A percentile compares a stretch with the other conserved stretches of the same genome.
phyloP scores from a whole-genome alignment of 768 basidiomycete genomes.

The Boletus vermiculosoides region DNA sequence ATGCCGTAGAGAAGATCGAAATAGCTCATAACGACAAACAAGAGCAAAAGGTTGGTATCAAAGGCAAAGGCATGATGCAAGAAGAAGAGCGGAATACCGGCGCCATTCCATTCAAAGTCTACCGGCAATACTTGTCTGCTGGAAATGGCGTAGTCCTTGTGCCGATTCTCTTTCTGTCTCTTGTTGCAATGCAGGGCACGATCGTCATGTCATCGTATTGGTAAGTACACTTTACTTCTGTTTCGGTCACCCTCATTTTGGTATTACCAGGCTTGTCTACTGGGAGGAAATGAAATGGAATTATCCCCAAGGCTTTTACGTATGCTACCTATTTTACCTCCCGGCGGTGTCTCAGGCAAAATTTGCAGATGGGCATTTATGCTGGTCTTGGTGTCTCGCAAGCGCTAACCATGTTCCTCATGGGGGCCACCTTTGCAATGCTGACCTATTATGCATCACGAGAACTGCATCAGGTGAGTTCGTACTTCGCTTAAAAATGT shows the following conservation, averaged over 20 bases:
- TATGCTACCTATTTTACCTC: constrained; percentile 38
- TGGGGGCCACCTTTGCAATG: constrained; percentile 62
- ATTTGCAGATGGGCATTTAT: constrained; percentile 73
- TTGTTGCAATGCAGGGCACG: constrained; percentile 67
- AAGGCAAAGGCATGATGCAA: constrained; percentile 69
- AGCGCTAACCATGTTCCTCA: constrained; percentile 64
- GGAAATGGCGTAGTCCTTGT: constrained; percentile 65
- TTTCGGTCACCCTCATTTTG: background rate
- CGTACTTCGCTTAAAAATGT: background rate
- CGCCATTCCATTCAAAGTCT: constrained; percentile 39
- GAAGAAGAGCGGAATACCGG: constrained; percentile 81
- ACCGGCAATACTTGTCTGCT: constrained; percentile 57
- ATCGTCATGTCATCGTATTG: constrained; percentile 74
- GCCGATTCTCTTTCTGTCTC: constrained; percentile 59
- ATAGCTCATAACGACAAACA: constrained; percentile 37
- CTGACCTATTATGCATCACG: constrained; percentile 79
- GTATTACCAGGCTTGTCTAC: constrained; percentile 63
- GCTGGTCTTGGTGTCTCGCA: constrained; percentile 70
- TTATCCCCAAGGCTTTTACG: constrained; percentile 66
- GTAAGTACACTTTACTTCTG: constrained; percentile 36
- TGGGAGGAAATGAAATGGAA: constrained; percentile 58
- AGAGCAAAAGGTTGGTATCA: constrained; percentile 32
- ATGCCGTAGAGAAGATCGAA: constrained; percentile 33
- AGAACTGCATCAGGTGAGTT: constrained; percentile 54
- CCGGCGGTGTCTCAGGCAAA: constrained; percentile 15